Evolutionary conservation across 1,284 basidiomycete genomes (phyloP).

Genomic region (Leucoagaricus sp.): DNA sequence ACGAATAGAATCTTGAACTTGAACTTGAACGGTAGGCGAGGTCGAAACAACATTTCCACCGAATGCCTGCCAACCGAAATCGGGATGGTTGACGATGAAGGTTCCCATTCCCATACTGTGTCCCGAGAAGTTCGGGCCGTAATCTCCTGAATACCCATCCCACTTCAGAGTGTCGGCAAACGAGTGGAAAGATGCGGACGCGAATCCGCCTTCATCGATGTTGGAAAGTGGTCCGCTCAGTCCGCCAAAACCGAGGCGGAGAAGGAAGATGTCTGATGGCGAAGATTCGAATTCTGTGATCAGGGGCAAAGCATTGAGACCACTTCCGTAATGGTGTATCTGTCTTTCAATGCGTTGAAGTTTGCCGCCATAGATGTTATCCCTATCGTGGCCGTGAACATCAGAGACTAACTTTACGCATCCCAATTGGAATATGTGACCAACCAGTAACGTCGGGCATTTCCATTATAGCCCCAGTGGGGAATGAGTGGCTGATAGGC

Average conservation of each 20-base stretch:
- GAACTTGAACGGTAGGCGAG: constrained; percentile 43
- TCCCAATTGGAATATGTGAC: constrained; percentile 13
- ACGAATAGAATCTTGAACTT: constrained; percentile 49
- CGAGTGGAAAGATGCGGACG: constrained; percentile 59
- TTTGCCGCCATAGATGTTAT: constrained; percentile 60
- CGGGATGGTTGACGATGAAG: constrained; percentile 53
- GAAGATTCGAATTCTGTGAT: constrained; percentile 49
- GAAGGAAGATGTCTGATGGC: constrained; percentile 52
- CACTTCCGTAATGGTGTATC: constrained; percentile 63
- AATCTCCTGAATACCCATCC: constrained; percentile 63
- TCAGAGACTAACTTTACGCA: background rate
- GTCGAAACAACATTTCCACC: constrained; percentile 49
- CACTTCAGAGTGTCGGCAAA: constrained; percentile 58
- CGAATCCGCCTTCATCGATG: constrained; percentile 59
- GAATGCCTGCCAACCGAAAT: constrained; percentile 66
- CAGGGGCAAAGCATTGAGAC: constrained; percentile 56
- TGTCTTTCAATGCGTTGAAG: constrained; percentile 57
- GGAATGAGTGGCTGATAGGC: constrained; percentile 59
- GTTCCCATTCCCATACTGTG: constrained; percentile 56
- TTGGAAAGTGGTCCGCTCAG: constrained; percentile 54
- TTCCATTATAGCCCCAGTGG: constrained; percentile 65
- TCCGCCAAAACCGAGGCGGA: constrained; percentile 55
- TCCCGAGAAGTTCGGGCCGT: constrained; percentile 62
- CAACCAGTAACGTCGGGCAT: constrained; percentile 58
- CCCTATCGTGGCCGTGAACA: constrained; percentile 35